These are phyloP conservation scores for Trifolium repens DNA, from an alignment of 306 rosid species.

Conservation along the genomic window DNA sequence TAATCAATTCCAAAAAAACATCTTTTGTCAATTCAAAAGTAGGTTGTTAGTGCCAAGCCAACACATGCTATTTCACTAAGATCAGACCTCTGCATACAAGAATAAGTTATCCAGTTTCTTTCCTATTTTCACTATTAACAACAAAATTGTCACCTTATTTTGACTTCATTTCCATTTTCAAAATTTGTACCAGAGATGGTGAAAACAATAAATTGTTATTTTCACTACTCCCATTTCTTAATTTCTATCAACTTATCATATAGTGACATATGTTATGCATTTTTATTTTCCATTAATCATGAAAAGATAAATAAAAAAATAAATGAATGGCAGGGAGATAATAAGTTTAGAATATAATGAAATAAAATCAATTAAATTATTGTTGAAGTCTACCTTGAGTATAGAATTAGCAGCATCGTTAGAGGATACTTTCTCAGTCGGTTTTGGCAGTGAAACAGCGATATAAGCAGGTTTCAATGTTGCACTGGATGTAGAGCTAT, in stretches of 20 bases:
- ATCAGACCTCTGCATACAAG: neutral
- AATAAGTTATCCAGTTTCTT: neutral
- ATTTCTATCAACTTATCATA: constrained; percentile 12
- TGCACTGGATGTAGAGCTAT: constrained; percentile 52
- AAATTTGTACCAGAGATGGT: neutral
- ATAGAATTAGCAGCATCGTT: constrained; percentile 73
- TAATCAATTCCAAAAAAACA: constrained; percentile 9
- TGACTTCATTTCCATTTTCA: neutral
- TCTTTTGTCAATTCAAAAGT: constrained; percentile 23
- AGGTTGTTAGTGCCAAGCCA: neutral
- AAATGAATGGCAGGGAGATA: constrained; percentile 13
- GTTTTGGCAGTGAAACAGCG: constrained; percentile 75
- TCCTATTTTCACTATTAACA: neutral
- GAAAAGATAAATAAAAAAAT: neutral
- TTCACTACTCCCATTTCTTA: neutral
- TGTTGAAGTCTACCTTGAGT: constrained; percentile 65
- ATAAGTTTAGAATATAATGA: constrained; percentile 3
- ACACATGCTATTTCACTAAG: constrained; percentile 1
- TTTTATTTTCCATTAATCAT: constrained; percentile 17
- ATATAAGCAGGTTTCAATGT: constrained; percentile 83
- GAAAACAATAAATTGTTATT: constrained; percentile 5
- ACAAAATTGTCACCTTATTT: constrained; percentile 1
- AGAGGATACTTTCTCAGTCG: constrained; percentile 61
- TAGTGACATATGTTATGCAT: constrained; percentile 13
- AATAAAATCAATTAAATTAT: constrained; percentile 25